Base-by-base conservation (phyloP, 495 filamentous ascomycete species). In the Hypoxylon fuscum region DNA sequence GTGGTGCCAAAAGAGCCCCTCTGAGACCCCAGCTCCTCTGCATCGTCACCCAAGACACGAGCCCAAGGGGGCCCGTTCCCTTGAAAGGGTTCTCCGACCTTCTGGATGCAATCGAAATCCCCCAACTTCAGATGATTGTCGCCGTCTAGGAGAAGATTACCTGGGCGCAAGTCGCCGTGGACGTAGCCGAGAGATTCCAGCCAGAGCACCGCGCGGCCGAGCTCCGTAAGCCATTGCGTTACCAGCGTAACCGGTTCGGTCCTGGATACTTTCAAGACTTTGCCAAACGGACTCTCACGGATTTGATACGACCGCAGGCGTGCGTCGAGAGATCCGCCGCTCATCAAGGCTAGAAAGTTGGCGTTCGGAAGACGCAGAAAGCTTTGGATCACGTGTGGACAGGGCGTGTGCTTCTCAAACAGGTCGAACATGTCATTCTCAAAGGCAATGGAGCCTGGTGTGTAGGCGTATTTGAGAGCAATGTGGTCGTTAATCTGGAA, bases 51-150 rank as follows among this genome's bases (percentile, higher is more conserved):
- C 11, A 22, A 3, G n/a, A 31, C 47, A 15, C 23, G 47, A 15
- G 17, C 31, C 22, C 43, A 47, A 14, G 25, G 25, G 11, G 12
- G 20, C 20, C 8, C 9, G 27, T 31, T 47, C 12, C 43, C 43
- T 2, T 15, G 3, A 15, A 37, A 21, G n/a, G 11, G 20, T 25
- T 37, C 32, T 40, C 35, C 34, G 22, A 40, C 35, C 31, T 27
- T 38, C 32, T 22, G 14, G 15, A 15, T 34, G 18, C 32, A 53
- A 41, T 53, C 49, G 14, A 53, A 42, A 41, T 53, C 49, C 18
- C 8, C 34, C 12, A 53, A 11, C 14, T 41, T 21, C 11, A 53
- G 14, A 29, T 53, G 14, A 27, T 41, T 25, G n/a, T 27, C 2
- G 5, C 20, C 21, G 20, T 42, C 49, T 21, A 53, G 34, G 18